Base-by-base conservation (phyloP, 2,329 filamentous ascomycete species). In the Pyrenochaeta sp. region DNA sequence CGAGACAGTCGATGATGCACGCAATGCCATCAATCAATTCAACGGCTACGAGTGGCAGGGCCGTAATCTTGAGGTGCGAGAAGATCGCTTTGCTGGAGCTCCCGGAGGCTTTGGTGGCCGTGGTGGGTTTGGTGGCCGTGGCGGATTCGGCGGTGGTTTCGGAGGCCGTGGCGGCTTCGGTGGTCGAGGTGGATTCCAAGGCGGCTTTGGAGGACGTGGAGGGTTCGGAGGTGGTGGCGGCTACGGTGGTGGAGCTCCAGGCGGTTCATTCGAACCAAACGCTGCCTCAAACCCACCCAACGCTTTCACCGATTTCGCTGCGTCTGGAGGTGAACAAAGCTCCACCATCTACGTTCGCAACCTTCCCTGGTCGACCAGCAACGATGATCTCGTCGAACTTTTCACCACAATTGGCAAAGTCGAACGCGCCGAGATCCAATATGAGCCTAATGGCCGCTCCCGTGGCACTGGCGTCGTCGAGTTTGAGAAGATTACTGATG, bases 21-120 rank as follows among this genome's bases (percentile, higher is more conserved):
- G 91, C 57, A 96, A 91, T 67, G 94, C 94, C 15, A 99, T 99
- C 56, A 86, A 91, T 67, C 92, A 96, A 60, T 99, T 97, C 80
- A 96, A 97, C 69, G 94, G 94, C 46, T 97, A 96, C 70, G 94
- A 99, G 55, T 99, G 94, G 94, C 93, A 97, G 72, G 94, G 94
- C 8, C 88, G 94, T 45, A 78, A 86, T 38, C 84, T 99, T 36
- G 94, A 99, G 72, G 94, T 99, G 53, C 91, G 94, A 52, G 93
- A 97, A 74, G 94, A 99, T 68, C 88, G 94, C 44, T 99, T 92
- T 69, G 94, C 94, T 47, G 86, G 84, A 48, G 73, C 78, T 48
- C 72, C 73, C 45, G 70, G 74, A 18, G 70, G 66, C 28, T 56
- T 52, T 27, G 67, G 67, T 21, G 67, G 70, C 22, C 67, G 71